A percentile compares a stretch with the other conserved stretches of the same genome.
These are phyloP conservation scores for Vairimorpha ceranae DNA, from an alignment of 371 early-diverging fungal species.

Conservation along the genomic window DNA sequence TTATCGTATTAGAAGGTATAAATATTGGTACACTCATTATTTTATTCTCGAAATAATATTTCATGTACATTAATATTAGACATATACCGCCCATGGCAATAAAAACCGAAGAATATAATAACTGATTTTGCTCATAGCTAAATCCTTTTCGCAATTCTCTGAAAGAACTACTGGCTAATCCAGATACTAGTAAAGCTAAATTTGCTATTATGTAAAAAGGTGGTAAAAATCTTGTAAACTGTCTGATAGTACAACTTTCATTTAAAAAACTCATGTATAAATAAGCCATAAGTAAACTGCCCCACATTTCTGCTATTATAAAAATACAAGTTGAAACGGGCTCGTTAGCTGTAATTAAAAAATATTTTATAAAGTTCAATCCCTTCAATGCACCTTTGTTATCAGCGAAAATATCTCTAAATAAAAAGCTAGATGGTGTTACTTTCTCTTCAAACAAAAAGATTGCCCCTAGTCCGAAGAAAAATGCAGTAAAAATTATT, in stretches of 20 bases:
- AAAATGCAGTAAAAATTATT: conserved; percentile 53
- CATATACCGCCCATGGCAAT: conserved; percentile 37
- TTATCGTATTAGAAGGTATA: conserved; percentile 19
- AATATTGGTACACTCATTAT: conserved; percentile 51
- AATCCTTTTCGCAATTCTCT: conserved; percentile 27
- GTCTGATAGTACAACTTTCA: conserved; percentile 60
- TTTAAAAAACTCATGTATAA: conserved; percentile 62
- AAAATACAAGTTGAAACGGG: conserved; percentile 62
- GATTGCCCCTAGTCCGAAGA: conserved; percentile 50
- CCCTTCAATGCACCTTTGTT: conserved; percentile 48
- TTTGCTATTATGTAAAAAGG: conserved; percentile 61
- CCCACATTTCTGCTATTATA: conserved; percentile 63
- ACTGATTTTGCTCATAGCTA: conserved; percentile 24
- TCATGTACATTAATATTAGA: conserved; percentile 40
- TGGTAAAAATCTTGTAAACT: conserved; percentile 62
- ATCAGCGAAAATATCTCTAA: conserved; percentile 56
- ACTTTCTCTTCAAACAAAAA: conserved; percentile 57
- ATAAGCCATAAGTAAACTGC: conserved; percentile 60
- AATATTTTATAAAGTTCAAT: conserved; percentile 40
- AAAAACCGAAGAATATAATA: conserved; percentile 43
- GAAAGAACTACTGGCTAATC: conserved; percentile 35
- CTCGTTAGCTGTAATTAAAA: conserved; percentile 57
- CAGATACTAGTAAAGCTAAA: conserved; percentile 56
- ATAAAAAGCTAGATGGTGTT: conserved; percentile 44
- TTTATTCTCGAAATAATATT: conserved; percentile 49